Percentiles rank a stretch among this genome's conserved stretches.
These are phyloP conservation scores for Grosmannia huntii DNA, from an alignment of 2,329 filamentous ascomycete genomes.

Conservation along the genomic window DNA sequence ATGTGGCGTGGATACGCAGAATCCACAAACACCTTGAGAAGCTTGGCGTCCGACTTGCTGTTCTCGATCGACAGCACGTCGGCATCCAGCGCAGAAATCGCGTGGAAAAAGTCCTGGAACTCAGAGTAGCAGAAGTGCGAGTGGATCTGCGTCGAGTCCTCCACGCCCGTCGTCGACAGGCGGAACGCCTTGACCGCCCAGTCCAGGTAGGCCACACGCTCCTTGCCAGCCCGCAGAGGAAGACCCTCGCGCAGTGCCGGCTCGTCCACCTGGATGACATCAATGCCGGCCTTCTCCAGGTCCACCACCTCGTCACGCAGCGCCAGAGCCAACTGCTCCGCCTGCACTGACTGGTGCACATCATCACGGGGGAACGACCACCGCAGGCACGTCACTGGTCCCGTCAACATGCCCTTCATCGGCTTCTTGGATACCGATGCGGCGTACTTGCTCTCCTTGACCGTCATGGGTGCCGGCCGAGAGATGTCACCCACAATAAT, in stretches of 20 bases:
- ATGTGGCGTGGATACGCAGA: conserved; percentile 97
- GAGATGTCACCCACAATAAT: conserved; percentile 99
- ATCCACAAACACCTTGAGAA: conserved; percentile 96
- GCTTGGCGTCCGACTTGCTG: conserved; percentile 99
- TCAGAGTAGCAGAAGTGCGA: conserved; percentile 99
- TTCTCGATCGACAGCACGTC: conserved; percentile 99
- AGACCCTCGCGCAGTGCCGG: conserved; percentile 98
- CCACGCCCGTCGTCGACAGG: conserved; percentile 82
- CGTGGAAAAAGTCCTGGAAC: conserved; percentile 99
- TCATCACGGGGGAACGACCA: conserved; percentile 99
- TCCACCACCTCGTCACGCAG: conserved; percentile 98
- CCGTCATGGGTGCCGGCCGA: conserved; percentile 91
- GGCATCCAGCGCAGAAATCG: conserved; percentile 93
- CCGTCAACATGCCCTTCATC: conserved; percentile 99
- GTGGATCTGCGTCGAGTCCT: conserved; percentile 97
- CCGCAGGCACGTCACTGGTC: conserved; percentile 94
- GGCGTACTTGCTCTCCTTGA: conserved; percentile 99
- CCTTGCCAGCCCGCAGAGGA: conserved; percentile 81
- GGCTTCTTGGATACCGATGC: conserved; percentile 93
- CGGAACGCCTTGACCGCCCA: conserved; percentile 99
- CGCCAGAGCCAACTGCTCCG: conserved; percentile 94
- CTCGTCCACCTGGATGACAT: conserved; percentile 98
- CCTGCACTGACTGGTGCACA: conserved; percentile 97
- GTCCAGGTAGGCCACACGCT: conserved; percentile 91
- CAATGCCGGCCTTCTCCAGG: conserved; percentile 91